Evolutionary conservation across 768 basidiomycete genomes (phyloP).

Genomic region (Russula foetens): DNA sequence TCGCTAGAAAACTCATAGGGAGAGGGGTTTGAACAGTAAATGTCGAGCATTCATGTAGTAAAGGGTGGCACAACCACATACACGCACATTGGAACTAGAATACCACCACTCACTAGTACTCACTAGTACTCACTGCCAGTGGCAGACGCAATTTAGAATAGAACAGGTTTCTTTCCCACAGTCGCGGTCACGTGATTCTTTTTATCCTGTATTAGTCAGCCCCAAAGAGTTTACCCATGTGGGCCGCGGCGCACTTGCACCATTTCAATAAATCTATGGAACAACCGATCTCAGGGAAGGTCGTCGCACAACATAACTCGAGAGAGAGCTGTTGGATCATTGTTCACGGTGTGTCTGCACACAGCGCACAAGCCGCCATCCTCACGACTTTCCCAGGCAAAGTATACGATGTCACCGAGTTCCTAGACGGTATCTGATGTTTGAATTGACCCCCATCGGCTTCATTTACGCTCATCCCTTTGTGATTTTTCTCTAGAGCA

Average conservation of each 20-base stretch:
- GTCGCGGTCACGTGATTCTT: too few species aligned
- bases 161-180: neutral
- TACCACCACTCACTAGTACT: too few species aligned
- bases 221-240: too few species aligned
- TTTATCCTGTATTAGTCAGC: too few species aligned
- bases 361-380: neutral
- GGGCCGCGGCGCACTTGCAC: neutral
- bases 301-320: slow-evolving; percentile 16
- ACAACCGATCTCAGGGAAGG: slow-evolving; percentile 12
- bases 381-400: slow-evolving; percentile 24
- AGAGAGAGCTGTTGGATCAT: slow-evolving; percentile 21
- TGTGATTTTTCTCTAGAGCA: slow-evolving; percentile 2
- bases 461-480: neutral
- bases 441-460: neutral
- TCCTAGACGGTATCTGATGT: slow-evolving; percentile 28
- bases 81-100: too few species aligned
- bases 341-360: slow-evolving; percentile 11
- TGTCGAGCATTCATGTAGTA: neutral
- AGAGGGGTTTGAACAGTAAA: too few species aligned
- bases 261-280: neutral
- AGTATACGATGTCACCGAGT: slow-evolving; percentile 39
- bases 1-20: neutral
- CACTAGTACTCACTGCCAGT: too few species aligned
- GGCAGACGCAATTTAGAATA: too few species aligned
- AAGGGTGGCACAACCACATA: too few species aligned